Percentiles rank a stretch among this genome's conserved stretches.
These are phyloP conservation scores for Isoetes engelmannii DNA, from an alignment of 83 land plant species.

Conservation along the genomic window DNA sequence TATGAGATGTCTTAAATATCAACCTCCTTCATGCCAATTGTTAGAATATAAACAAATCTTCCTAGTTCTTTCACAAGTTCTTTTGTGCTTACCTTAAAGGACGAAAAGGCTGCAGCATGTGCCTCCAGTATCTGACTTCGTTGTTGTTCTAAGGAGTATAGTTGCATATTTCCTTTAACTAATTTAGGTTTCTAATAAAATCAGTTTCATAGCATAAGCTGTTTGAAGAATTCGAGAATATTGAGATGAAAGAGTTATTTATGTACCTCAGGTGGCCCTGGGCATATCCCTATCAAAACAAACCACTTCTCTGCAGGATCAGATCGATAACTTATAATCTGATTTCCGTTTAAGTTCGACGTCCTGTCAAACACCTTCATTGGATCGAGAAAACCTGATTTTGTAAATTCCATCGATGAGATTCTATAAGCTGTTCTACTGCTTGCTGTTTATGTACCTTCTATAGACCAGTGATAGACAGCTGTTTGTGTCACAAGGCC, in stretches of 20 bases:
- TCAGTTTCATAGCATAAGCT: neutral
- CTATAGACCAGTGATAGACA: conserved; percentile 8
- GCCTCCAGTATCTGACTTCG: conserved; percentile 12
- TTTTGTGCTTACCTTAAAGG: conserved; percentile 5
- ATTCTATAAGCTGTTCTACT: neutral
- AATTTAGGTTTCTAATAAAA: neutral
- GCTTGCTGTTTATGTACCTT: neutral
- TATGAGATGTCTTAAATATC: too few relatives aligned
- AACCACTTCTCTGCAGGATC: conserved; percentile 9
- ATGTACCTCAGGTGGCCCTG: conserved; percentile 12
- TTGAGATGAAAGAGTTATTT: neutral
- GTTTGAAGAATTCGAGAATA: neutral
- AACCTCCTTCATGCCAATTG: too few relatives aligned
- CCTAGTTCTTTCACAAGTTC: too few relatives aligned
- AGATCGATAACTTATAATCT: conserved; percentile 8
- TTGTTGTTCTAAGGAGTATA: conserved; percentile 2
- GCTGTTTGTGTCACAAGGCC: conserved; percentile 4
- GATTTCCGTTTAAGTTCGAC: neutral
- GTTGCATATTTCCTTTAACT: conserved; percentile 9
- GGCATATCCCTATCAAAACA: conserved; percentile 3
- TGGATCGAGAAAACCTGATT: neutral
- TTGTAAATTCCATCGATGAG: neutral
- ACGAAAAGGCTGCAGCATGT: conserved; percentile 6
- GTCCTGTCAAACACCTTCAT: conserved; percentile 9
- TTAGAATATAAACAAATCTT: too few relatives aligned